These are phyloP conservation scores for Solanum bulbocastanum DNA, from an alignment of 257 asterid genomes.

Conservation along the genomic window DNA sequence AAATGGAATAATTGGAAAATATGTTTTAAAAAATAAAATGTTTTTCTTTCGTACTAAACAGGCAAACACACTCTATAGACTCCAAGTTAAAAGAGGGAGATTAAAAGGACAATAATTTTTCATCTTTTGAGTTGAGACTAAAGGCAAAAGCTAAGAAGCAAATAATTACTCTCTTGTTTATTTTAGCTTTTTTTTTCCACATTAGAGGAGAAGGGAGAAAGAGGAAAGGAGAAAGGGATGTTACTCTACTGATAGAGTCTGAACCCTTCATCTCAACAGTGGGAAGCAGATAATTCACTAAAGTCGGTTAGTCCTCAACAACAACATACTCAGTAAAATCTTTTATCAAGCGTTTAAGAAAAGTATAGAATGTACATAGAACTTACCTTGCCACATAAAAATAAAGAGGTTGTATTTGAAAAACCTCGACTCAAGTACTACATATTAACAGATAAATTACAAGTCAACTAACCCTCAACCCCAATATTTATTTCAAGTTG, in stretches of 20 bases:
- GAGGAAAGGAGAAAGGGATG: not conserved
- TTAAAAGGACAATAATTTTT: not conserved
- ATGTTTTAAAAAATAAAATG: not conserved
- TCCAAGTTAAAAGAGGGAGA: not conserved
- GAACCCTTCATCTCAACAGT: not conserved
- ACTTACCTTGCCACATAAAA: not conserved
- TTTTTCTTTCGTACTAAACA: not conserved
- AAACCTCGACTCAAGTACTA: fast-evolving
- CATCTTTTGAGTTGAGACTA: not conserved
- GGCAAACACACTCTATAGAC: not conserved
- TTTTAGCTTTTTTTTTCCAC: not conserved
- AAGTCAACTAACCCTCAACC: not conserved
- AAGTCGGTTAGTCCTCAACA: not conserved
- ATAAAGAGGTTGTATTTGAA: not conserved
- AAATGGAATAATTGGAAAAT: not conserved
- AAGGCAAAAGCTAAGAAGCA: not conserved
- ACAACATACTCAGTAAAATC: not conserved
- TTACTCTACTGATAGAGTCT: not conserved
- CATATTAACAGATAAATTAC: not conserved
- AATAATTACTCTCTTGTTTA: not conserved
- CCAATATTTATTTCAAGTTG: not conserved
- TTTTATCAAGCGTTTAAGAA: not conserved
- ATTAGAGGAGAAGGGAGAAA: not conserved
- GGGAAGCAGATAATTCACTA: not conserved
- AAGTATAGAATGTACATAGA: too few relatives aligned